A percentile compares a stretch with the other conserved stretches of the same genome.
Conservation (phyloP, 345 rosid species). For the Diplotaxis tenuifolia region DNA sequence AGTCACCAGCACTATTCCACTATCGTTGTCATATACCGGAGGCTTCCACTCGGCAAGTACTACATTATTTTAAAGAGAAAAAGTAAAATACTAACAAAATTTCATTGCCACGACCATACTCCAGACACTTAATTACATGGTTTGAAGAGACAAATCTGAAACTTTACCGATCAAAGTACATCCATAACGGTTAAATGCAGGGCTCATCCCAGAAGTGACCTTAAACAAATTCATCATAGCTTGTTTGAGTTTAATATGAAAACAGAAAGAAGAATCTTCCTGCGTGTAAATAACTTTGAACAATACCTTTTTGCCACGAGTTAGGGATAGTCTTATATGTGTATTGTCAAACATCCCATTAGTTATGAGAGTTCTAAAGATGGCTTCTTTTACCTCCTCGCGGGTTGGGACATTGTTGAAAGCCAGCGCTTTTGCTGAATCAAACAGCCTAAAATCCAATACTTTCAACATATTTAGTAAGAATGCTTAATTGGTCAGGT, state of each 20-base stretch:
- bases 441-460: constrained; percentile 59
- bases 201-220: constrained; percentile 98
- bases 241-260: neutral
- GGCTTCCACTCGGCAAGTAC: constrained; percentile 97
- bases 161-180: constrained; percentile 78
- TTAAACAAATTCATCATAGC: constrained; percentile 29
- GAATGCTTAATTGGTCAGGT: neutral
- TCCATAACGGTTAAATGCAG: constrained; percentile 80
- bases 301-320: constrained; percentile 85
- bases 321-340: constrained; percentile 81
- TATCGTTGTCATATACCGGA: constrained; percentile 83
- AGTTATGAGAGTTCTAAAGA: constrained; percentile 74
- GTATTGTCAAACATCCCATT: constrained; percentile 89
- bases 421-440: constrained; percentile 91
- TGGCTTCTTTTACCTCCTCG: constrained; percentile 83
- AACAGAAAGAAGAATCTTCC: neutral
- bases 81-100: neutral
- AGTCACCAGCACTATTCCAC: constrained; percentile 73
- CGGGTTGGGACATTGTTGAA: constrained; percentile 75
- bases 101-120: neutral
- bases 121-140: neutral
- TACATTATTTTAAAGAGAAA: constrained; percentile 35
- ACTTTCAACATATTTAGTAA: constrained; percentile 1
- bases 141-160: neutral
- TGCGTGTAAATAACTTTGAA: neutral